These are phyloP conservation scores for Eimeria acervulina DNA, from an alignment of 169 alveolate species.

Conservation along the genomic window DNA sequence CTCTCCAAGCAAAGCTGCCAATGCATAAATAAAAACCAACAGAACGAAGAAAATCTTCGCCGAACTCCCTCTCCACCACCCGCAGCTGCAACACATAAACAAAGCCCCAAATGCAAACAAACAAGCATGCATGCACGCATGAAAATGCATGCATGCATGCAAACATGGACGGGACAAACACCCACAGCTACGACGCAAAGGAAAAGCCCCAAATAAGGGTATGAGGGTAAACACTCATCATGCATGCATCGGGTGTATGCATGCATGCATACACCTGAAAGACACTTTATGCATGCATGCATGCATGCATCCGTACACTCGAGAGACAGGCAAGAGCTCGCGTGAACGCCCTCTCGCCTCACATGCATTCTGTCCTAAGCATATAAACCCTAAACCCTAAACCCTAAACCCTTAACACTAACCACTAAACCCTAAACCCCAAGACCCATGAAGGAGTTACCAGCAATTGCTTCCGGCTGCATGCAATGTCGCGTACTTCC, in stretches of 20 bases:
- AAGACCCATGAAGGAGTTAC: not conserved
- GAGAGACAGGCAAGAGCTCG: not conserved
- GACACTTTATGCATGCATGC: too few relatives aligned
- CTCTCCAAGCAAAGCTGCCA: conserved; percentile 50
- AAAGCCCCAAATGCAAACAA: not conserved
- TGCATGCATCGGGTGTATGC: too few relatives aligned
- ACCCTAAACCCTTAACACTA: too few relatives aligned
- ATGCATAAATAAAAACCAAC: conserved; percentile 30
- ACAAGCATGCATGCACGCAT: not conserved
- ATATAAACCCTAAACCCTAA: not conserved
- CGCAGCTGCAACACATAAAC: conserved; percentile 8
- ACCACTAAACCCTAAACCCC: not conserved
- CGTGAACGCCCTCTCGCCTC: not conserved
- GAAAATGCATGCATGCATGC: not conserved
- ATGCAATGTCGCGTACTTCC: conserved; percentile 19
- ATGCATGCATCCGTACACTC: too few relatives aligned
- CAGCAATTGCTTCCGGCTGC: conserved; percentile 57
- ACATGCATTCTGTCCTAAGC: too few relatives aligned
- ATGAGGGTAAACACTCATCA: too few relatives aligned
- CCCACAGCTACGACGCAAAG: too few relatives aligned
- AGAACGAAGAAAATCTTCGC: not conserved
- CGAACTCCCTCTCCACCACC: conserved; percentile 28
- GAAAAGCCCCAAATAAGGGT: too few relatives aligned
- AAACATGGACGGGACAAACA: not conserved
- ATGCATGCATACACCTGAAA: too few relatives aligned